phyloP scores from a whole-genome alignment of 1,284 basidiomycete species.

The Porogramme epimiltina region DNA sequence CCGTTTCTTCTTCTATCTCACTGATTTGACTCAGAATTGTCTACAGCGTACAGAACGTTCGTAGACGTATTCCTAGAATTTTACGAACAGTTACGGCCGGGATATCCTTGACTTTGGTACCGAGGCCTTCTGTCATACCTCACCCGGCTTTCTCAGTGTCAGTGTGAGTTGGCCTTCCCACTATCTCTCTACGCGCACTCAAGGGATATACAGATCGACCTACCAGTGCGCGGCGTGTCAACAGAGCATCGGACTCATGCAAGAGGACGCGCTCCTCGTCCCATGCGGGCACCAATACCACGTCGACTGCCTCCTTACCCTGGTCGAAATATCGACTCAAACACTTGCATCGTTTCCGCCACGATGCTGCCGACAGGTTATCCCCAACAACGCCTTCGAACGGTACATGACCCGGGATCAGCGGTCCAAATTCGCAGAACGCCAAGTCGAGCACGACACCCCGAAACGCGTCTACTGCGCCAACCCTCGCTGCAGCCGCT shows the following conservation, averaged over 20 bases:
- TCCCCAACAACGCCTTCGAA: conserved; percentile 34
- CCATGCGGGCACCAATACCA: conserved; percentile 45
- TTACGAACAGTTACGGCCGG: neutral
- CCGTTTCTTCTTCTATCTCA: neutral
- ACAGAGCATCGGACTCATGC: conserved; percentile 32
- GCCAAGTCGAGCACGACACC: conserved; percentile 38
- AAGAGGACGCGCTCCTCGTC: conserved; percentile 26
- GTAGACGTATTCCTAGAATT: conserved; percentile 4
- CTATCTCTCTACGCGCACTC: neutral
- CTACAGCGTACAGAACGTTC: conserved; percentile 2
- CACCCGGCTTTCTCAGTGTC: conserved; percentile 4
- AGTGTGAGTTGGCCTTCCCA: neutral
- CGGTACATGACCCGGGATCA: conserved; percentile 30
- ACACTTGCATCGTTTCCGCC: conserved; percentile 49
- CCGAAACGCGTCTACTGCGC: conserved; percentile 46
- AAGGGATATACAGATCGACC: neutral
- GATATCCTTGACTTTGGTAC: neutral
- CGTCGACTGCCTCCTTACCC: conserved; percentile 37
- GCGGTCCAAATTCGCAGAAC: conserved; percentile 30
- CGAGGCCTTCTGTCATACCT: neutral
- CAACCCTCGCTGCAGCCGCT: conserved; percentile 39
- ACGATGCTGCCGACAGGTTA: conserved; percentile 41
- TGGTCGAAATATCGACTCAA: conserved; percentile 38
- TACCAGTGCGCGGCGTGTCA: conserved; percentile 40
- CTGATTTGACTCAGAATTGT: neutral